Evolutionary conservation across 208 protist species (phyloP).

Genomic region (Trypanosoma avium): DNA sequence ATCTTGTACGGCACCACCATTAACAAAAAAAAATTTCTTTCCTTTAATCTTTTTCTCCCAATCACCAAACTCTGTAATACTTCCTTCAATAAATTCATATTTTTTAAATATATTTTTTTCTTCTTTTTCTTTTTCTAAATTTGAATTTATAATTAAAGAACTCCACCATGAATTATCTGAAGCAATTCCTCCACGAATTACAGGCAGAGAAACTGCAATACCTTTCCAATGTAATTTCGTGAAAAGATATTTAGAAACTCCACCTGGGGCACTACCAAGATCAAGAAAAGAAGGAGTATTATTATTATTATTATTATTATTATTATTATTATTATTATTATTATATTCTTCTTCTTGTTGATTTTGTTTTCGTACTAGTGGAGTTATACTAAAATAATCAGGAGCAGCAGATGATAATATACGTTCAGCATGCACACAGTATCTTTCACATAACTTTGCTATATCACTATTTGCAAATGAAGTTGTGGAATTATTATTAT

Average conservation of each 20-base stretch:
- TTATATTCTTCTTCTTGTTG: background rate
- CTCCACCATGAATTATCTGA: conserved; percentile 33
- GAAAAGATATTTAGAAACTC: conserved; percentile 66
- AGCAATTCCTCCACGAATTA: conserved; percentile 51
- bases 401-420: conserved; percentile 27
- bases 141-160: conserved; percentile 3
- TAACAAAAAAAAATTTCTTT: conserved; percentile 63
- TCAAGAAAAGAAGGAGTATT: conserved; percentile 56
- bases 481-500: conserved; percentile 13
- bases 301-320: background rate
- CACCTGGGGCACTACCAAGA: conserved; percentile 69
- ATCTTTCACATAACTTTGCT: conserved; percentile 41
- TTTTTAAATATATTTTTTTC: no score
- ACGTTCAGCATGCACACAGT: conserved; percentile 51
- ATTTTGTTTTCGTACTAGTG: background rate
- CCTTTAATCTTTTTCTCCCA: conserved; percentile 17
- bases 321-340: background rate
- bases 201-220: conserved; percentile 62
- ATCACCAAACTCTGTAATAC: conserved; percentile 19
- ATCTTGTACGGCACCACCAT: conserved; percentile 79
- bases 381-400: conserved; percentile 20
- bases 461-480: conserved; percentile 53
- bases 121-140: no score
- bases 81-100: conserved; percentile 23
- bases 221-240: conserved; percentile 62